phyloP scores from a whole-genome alignment of 805 yeast genomes.

The Cyberlindnera mississippiensis region DNA sequence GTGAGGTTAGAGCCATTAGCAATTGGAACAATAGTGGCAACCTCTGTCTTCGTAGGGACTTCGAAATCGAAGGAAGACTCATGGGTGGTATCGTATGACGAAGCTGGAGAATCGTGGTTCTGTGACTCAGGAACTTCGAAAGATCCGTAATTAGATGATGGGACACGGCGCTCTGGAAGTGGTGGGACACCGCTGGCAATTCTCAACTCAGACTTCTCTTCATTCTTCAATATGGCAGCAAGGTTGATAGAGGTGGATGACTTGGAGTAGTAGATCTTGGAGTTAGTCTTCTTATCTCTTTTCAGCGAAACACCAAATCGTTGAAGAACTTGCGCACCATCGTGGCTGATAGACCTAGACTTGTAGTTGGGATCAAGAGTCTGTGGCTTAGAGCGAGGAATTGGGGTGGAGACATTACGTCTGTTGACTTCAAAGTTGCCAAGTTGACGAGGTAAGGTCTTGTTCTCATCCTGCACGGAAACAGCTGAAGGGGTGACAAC shows the following conservation, averaged over 20 bases:
- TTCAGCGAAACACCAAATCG: constrained; percentile 23
- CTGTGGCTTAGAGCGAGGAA: constrained; percentile 13
- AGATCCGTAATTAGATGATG: constrained; percentile 26
- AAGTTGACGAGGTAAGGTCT: constrained; percentile 14
- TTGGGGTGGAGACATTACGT: constrained; percentile 22
- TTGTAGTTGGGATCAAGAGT: constrained; percentile 27
- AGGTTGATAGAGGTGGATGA: constrained; percentile 28
- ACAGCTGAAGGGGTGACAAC: too few relatives aligned
- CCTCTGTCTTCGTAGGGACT: constrained; percentile 23
- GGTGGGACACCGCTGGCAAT: constrained; percentile 11
- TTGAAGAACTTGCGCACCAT: constrained; percentile 21
- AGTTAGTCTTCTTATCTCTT: constrained; percentile 16
- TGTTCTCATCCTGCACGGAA: constrained; percentile 1
- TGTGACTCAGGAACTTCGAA: constrained; percentile 7
- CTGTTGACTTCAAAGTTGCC: constrained; percentile 16
- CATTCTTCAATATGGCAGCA: constrained; percentile 20
- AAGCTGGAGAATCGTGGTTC: constrained; percentile 4
- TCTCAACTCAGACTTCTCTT: constrained; percentile 6
- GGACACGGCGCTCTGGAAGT: constrained; percentile 14
- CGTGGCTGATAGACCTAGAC: constrained; percentile 15
- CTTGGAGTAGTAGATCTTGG: constrained; percentile 27
- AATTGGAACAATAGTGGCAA: constrained; percentile 25
- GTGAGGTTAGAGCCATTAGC: constrained; percentile 27
- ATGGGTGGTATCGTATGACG: constrained; percentile 8
- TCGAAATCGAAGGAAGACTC: constrained; percentile 28